These are phyloP conservation scores for Trichomonas gallinae DNA, from an alignment of 208 protist genomes.

Conservation along the genomic window DNA sequence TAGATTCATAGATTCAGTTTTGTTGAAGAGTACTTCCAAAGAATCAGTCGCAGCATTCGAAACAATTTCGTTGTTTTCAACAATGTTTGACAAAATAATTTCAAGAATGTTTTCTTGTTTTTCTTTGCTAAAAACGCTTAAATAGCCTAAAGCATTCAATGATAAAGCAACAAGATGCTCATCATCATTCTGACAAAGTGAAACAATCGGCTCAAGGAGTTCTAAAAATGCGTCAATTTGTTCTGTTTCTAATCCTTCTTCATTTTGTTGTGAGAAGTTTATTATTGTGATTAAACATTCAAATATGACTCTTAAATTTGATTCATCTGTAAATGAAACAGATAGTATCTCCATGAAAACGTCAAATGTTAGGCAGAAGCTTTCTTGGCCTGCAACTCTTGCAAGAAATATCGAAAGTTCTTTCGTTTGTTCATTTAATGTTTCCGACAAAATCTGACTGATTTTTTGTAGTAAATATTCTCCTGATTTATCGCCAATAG, in stretches of 20 bases:
- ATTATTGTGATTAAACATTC: neutral
- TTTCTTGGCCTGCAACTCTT: neutral
- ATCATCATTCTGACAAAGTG: neutral
- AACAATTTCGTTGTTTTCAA: neutral
- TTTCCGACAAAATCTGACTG: neutral
- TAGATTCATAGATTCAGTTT: neutral
- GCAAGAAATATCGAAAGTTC: neutral
- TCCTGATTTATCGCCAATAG: neutral
- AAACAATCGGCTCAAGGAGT: neutral
- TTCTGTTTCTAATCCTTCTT: neutral
- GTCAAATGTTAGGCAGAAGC: neutral
- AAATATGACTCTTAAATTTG: neutral
- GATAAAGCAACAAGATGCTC: neutral
- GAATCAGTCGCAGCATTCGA: neutral
- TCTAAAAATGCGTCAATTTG: neutral
- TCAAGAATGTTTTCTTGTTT: neutral
- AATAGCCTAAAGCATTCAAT: neutral
- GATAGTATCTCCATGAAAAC: neutral
- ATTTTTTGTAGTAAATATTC: neutral
- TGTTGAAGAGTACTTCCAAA: neutral
- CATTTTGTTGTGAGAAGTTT: neutral
- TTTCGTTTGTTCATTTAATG: neutral
- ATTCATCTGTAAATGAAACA: neutral
- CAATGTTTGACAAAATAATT: neutral
- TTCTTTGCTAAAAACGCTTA: neutral